Percentiles rank a stretch among this genome's conserved stretches.
phyloP scores from a whole-genome alignment of 148 eudicot species.

The Rhododendron ferrugineum region DNA sequence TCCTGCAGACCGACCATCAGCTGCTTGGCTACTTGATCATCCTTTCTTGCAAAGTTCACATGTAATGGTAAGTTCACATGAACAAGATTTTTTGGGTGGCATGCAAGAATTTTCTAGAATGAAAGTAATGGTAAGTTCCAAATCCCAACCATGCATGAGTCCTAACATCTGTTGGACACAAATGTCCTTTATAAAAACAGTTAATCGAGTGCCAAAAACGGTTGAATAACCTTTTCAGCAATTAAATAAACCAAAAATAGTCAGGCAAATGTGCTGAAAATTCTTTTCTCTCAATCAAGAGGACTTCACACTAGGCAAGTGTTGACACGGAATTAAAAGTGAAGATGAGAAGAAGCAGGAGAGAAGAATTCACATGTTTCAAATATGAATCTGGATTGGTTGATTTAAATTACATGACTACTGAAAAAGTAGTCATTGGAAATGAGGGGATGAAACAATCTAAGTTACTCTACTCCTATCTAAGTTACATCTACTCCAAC shows the following conservation, averaged over 20 bases:
- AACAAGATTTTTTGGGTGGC: constrained; percentile 27
- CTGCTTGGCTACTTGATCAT: constrained; percentile 68
- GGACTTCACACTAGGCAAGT: neutral
- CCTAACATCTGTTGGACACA: neutral
- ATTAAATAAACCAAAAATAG: neutral
- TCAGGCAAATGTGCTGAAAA: neutral
- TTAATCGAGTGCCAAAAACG: neutral
- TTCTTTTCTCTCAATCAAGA: neutral
- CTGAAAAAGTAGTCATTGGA: neutral
- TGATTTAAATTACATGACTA: neutral
- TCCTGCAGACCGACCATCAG: constrained; percentile 79
- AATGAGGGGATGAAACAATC: neutral
- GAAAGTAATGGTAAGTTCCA: constrained; percentile 27
- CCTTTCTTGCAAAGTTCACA: constrained; percentile 46
- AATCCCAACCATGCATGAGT: neutral
- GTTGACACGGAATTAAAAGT: neutral
- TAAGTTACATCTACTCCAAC: neutral
- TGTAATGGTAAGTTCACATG: constrained; percentile 27
- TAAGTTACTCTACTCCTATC: neutral
- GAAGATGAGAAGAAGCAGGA: neutral
- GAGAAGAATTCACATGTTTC: neutral
- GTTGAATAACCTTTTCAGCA: neutral
- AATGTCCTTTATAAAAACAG: neutral
- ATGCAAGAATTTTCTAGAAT: constrained; percentile 26
- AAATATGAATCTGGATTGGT: neutral